Percentiles rank a stretch among this genome's conserved stretches.
phyloP scores from a whole-genome alignment of 2,329 filamentous ascomycete species.

The Fusarium austroafricanum region DNA sequence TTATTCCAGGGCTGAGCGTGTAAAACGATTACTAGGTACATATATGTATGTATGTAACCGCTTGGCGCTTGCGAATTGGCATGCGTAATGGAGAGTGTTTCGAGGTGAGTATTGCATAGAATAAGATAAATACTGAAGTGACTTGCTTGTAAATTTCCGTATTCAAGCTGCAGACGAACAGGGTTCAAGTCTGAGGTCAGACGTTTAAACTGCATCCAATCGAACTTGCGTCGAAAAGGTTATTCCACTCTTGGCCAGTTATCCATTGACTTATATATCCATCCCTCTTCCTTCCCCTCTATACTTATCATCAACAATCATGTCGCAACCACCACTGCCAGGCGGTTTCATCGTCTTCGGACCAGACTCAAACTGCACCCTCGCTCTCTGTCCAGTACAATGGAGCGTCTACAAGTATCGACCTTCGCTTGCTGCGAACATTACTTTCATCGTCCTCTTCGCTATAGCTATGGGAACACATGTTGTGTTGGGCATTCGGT shows the following conservation, averaged over 20 bases:
- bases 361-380: constrained; percentile 61
- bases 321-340: constrained; percentile 17
- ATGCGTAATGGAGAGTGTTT: background rate
- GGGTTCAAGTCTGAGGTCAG: background rate
- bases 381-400: constrained; percentile 59
- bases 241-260: background rate
- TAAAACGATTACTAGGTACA: background rate
- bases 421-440: constrained; percentile 57
- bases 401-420: constrained; percentile 61
- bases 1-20: constrained; percentile 27
- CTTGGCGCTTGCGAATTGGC: constrained; percentile 19
- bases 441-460: constrained; percentile 57
- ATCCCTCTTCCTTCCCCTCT: background rate
- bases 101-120: background rate
- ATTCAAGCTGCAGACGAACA: background rate
- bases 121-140: background rate
- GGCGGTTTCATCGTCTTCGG: constrained; percentile 53
- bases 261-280: background rate
- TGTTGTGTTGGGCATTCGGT: constrained; percentile 54
- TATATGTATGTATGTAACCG: background rate
- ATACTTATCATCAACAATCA: constrained; percentile 4
- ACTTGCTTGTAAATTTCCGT: background rate
- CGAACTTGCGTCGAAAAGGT: background rate
- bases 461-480: constrained; percentile 60
- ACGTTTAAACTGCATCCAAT: background rate